Percentiles rank a stretch among this genome's conserved stretches.
Evolutionary conservation across 169 alveolate species (phyloP).

Genomic region (Toxoplasma gondii): DNA sequence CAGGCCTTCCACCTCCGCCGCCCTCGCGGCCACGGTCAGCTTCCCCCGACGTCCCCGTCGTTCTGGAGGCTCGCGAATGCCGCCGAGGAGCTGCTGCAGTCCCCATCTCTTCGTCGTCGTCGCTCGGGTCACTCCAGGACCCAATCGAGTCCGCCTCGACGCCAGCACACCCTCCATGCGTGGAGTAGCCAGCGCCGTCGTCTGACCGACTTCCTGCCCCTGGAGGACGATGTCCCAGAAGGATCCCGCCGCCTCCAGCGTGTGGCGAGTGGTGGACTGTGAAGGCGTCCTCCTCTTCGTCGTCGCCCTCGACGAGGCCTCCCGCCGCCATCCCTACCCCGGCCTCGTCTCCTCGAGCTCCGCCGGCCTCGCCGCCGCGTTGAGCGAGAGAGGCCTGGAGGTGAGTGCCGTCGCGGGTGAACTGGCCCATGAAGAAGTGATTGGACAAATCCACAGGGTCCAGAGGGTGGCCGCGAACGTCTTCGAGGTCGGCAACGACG

Average conservation of each 20-base stretch:
- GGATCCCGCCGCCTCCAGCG: neutral
- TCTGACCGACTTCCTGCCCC: neutral
- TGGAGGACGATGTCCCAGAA: neutral
- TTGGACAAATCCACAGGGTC: neutral
- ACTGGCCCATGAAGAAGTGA: constrained; percentile 25
- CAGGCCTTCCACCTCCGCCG: neutral
- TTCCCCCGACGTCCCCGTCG: neutral
- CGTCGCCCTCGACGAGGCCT: constrained; percentile 32
- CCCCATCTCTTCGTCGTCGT: neutral
- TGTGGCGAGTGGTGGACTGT: neutral
- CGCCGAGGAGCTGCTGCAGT: neutral
- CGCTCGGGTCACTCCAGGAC: constrained; percentile 38
- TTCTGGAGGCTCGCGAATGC: neutral
- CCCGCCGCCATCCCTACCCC: neutral
- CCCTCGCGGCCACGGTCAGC: too few species aligned
- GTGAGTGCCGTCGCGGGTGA: neutral
- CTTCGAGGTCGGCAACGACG: neutral
- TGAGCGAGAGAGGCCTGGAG: neutral
- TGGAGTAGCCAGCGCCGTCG: neutral
- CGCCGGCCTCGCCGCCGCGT: constrained; percentile 22
- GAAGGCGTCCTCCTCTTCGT: neutral
- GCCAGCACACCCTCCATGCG: neutral
- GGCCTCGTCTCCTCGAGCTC: neutral
- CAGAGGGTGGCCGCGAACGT: neutral
- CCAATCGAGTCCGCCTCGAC: constrained; percentile 33